Percentiles rank a stretch among this genome's conserved stretches.
phyloP scores from a whole-genome alignment of 768 basidiomycete species.

The Galerina marginata region DNA sequence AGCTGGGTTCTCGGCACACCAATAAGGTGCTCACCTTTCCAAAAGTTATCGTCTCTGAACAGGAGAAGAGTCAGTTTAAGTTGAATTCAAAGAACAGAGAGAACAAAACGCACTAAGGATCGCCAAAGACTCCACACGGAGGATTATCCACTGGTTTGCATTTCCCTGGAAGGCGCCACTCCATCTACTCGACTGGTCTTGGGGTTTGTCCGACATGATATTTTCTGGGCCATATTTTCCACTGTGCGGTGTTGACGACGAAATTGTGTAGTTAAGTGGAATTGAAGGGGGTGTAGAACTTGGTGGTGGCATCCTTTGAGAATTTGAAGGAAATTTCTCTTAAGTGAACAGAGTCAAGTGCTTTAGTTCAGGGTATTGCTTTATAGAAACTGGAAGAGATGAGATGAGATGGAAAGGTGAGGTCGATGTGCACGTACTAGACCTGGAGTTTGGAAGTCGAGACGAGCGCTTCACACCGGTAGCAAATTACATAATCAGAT shows the following conservation, averaged over 20 bases:
- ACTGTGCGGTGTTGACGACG: constrained; percentile 71
- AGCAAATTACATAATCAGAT: neutral
- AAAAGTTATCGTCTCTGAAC: constrained; percentile 72
- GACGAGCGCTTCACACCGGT: no score
- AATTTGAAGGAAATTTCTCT: no score
- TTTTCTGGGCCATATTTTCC: constrained; percentile 73
- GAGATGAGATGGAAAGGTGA: no score
- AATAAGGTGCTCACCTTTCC: constrained; percentile 64
- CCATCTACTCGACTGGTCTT: constrained; percentile 76
- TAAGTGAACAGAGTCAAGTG: no score
- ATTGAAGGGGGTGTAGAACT: constrained; percentile 26
- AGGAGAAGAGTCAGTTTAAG: neutral
- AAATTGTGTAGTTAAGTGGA: constrained; percentile 54
- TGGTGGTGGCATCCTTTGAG: neutral
- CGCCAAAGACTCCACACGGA: constrained; percentile 62
- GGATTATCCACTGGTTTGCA: constrained; percentile 72
- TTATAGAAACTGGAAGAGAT: no score
- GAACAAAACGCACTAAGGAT: constrained; percentile 65
- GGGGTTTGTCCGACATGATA: constrained; percentile 66
- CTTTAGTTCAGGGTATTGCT: no score
- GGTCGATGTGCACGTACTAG: no score
- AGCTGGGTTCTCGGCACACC: constrained; percentile 4
- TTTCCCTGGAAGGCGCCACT: constrained; percentile 68
- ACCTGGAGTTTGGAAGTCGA: no score
- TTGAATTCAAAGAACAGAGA: neutral